phyloP scores from a whole-genome alignment of 345 rosid species.

The Citrus cavaleriei region DNA sequence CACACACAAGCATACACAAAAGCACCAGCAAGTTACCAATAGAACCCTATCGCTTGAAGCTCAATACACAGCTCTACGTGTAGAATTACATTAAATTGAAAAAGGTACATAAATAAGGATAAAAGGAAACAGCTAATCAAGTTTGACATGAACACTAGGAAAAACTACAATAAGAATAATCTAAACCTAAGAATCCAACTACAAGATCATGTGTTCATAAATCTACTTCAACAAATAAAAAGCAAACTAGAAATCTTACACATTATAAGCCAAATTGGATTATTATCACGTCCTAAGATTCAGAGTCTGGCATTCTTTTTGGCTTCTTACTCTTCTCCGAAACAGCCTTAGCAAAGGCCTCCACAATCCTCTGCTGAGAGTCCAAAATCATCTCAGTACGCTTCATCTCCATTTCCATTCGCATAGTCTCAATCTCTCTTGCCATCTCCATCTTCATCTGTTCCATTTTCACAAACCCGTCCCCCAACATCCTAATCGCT shows the following conservation, averaged over 20 bases:
- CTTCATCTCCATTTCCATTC: slow-evolving; percentile 95
- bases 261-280: not conserved
- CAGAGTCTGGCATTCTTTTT: slow-evolving; percentile 31
- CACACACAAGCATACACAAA: not conserved
- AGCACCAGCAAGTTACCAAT: not conserved
- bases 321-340: slow-evolving; percentile 50
- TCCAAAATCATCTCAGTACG: slow-evolving; percentile 81
- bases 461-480: slow-evolving; percentile 78
- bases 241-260: slow-evolving; percentile 9
- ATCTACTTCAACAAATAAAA: not conserved
- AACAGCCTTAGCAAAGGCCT: slow-evolving; percentile 63
- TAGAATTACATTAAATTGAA: not conserved
- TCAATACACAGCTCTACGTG: slow-evolving; percentile 1
- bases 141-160: not conserved
- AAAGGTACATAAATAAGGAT: not conserved
- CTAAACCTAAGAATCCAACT: not conserved
- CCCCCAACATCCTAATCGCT: slow-evolving; percentile 83
- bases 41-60: not conserved
- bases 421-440: slow-evolving; percentile 75
- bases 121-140: slow-evolving; percentile 7
- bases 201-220: not conserved
- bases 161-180: slow-evolving; percentile 6
- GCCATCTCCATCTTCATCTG: slow-evolving; percentile 91
- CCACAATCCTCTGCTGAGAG: slow-evolving; percentile 76
- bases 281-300: slow-evolving; percentile 10